phyloP scores from a whole-genome alignment of 2,329 filamentous ascomycete genomes.

The Penicillium sp. region DNA sequence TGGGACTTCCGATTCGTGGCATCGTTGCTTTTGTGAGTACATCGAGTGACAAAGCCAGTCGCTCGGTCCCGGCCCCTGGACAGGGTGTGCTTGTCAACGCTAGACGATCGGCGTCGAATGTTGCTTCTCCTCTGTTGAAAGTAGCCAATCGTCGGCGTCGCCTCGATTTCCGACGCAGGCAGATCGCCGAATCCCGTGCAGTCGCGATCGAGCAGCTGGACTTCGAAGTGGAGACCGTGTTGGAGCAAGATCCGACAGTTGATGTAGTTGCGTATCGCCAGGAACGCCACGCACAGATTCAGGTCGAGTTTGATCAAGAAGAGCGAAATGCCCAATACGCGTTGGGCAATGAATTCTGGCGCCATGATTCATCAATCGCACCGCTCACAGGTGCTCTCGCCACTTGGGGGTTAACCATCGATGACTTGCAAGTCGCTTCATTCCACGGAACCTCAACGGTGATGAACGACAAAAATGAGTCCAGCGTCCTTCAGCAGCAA shows the following conservation, averaged over 20 bases:
- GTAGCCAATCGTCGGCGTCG: conserved; percentile 17
- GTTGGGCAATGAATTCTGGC: background rate
- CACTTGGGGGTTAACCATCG: conserved; percentile 93
- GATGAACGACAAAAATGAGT: conserved; percentile 98
- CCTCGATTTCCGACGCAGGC: background rate
- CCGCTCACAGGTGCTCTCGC: conserved; percentile 86
- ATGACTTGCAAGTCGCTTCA: conserved; percentile 88
- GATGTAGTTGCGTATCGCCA: background rate
- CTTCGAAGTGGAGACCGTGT: background rate
- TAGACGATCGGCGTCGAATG: conserved; percentile 96
- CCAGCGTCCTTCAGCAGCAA: conserved; percentile 90
- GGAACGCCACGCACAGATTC: background rate
- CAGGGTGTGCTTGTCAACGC: conserved; percentile 87
- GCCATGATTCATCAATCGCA: background rate
- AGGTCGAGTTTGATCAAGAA: background rate
- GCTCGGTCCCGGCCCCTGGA: conserved; percentile 90
- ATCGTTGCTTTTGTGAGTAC: conserved; percentile 87
- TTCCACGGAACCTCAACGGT: conserved; percentile 98
- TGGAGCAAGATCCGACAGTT: background rate
- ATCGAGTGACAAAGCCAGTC: conserved; percentile 95
- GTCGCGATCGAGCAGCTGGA: background rate
- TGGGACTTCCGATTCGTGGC: conserved; percentile 63
- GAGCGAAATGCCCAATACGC: background rate
- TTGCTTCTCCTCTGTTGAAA: conserved; percentile 71
- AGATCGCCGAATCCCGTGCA: conserved; percentile 1